A percentile compares a stretch with the other conserved stretches of the same genome.
Conservation (phyloP, 305 asterid species). For the Nicotiana rustica region DNA sequence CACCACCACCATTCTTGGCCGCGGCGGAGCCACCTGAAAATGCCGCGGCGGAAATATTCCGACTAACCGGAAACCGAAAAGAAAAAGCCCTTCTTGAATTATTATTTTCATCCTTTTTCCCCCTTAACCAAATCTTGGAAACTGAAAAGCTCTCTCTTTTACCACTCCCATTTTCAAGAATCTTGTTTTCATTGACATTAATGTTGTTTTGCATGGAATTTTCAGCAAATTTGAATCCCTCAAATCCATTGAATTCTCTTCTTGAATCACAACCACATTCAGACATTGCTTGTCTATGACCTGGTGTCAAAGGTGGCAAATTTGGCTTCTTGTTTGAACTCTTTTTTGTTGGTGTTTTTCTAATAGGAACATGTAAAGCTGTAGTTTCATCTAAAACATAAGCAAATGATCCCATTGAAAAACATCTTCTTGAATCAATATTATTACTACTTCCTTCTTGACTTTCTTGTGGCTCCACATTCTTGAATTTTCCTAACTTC, state of each 20-base stretch:
- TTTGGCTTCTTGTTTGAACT: constrained; percentile 56
- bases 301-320: constrained; percentile 59
- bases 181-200: constrained; percentile 39
- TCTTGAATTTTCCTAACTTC: constrained; percentile 84
- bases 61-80: constrained; percentile 56
- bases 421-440: constrained; percentile 77
- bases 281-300: constrained; percentile 71
- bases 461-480: constrained; percentile 52
- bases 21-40: constrained; percentile 25
- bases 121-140: constrained; percentile 68
- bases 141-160: constrained; percentile 59
- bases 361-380: constrained; percentile 76
- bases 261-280: constrained; percentile 84
- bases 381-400: constrained; percentile 81
- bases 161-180: constrained; percentile 42
- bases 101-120: constrained; percentile 46
- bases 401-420: constrained; percentile 95
- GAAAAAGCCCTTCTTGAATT: constrained; percentile 68
- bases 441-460: constrained; percentile 35
- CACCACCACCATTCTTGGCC: constrained; percentile 36
- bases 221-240: constrained; percentile 53
- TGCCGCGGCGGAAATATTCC: constrained; percentile 36
- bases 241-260: constrained; percentile 72
- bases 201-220: neutral
- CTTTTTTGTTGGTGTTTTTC: constrained; percentile 65